phyloP scores from a whole-genome alignment of 208 protist genomes.

The Tetramitus jugosus region DNA sequence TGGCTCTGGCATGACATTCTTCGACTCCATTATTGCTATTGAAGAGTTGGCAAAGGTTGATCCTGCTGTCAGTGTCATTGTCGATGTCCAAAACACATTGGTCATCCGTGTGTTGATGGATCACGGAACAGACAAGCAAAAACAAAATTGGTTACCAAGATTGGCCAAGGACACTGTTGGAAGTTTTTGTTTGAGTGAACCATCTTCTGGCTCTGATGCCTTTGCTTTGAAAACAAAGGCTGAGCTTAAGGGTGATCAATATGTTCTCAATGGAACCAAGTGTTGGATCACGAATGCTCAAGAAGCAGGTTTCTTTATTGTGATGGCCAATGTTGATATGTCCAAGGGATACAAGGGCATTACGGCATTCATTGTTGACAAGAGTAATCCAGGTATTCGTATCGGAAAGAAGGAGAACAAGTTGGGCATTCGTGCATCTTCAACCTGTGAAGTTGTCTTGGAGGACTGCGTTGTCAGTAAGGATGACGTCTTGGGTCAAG shows the following conservation, averaged over 20 bases:
- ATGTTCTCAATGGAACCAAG: conserved; percentile 82
- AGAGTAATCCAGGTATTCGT: conserved; percentile 62
- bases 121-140: conserved; percentile 60
- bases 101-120: conserved; percentile 69
- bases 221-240: conserved; percentile 76
- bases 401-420: conserved; percentile 88
- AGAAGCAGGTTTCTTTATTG: conserved; percentile 76
- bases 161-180: conserved; percentile 67
- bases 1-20: conserved; percentile 60
- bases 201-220: conserved; percentile 69
- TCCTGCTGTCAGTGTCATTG: not conserved
- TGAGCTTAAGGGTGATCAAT: conserved; percentile 61
- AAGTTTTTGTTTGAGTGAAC: conserved; percentile 78
- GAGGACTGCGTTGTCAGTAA: conserved; percentile 68
- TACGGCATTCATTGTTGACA: conserved; percentile 87
- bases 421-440: conserved; percentile 69
- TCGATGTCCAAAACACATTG: conserved; percentile 59
- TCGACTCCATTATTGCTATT: conserved; percentile 63
- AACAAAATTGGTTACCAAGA: conserved; percentile 69
- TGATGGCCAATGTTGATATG: conserved; percentile 79
- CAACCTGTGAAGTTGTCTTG: conserved; percentile 81
- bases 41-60: conserved; percentile 74
- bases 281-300: conserved; percentile 83
- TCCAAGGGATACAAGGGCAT: conserved; percentile 79
- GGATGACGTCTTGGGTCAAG: conserved; percentile 60